Conservation (phyloP, 148 eudicot genomes). For the Camellia granthamiana region DNA sequence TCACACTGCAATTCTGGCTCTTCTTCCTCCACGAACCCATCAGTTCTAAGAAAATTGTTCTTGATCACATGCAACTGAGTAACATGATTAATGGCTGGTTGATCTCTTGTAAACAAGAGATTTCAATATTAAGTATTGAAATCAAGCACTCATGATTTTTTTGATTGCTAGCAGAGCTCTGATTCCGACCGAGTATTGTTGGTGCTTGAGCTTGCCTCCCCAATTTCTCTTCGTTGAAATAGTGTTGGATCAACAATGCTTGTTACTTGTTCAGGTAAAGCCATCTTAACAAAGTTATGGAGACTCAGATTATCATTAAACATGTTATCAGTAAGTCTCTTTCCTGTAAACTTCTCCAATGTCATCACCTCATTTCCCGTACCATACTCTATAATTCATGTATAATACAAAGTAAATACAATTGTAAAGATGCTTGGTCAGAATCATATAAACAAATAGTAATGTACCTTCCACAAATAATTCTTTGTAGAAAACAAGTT, state of each 20-base stretch:
- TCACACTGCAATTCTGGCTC: too few species aligned
- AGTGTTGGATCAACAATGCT: neutral
- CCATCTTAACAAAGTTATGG: neutral
- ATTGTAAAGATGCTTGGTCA: too few species aligned
- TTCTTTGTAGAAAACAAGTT: too few species aligned
- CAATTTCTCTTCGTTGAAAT: neutral
- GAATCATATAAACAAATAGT: too few species aligned
- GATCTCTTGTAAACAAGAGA: neutral
- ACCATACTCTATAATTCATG: too few species aligned
- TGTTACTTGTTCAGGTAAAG: neutral
- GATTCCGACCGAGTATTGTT: neutral
- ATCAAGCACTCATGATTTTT: neutral
- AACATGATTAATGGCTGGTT: neutral
- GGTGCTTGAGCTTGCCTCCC: neutral
- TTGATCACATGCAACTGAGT: slow-evolving; percentile 5
- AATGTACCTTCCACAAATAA: too few species aligned
- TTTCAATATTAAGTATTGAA: too few species aligned
- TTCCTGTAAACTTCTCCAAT: neutral
- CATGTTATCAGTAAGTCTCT: neutral
- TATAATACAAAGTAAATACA: too few species aligned
- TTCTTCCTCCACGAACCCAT: too few species aligned
- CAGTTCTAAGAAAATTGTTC: neutral
- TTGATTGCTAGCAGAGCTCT: neutral
- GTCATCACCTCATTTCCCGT: too few species aligned
- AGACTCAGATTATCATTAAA: neutral